phyloP scores from a whole-genome alignment of 2,329 filamentous ascomycete genomes.

The Sclerotinia borealis region DNA sequence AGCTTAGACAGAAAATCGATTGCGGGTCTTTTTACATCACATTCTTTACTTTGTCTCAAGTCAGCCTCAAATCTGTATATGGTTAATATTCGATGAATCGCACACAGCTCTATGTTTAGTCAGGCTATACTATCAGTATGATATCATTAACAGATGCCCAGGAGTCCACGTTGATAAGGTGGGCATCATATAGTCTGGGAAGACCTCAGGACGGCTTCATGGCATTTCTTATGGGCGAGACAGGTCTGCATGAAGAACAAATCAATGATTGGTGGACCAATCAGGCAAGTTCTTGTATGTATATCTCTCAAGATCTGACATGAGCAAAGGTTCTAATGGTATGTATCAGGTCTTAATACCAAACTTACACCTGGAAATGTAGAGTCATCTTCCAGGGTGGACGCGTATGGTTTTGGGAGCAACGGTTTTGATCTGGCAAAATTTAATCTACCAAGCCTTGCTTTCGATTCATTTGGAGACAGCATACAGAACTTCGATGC shows the following conservation, averaged over 20 bases:
- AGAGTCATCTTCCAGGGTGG: background rate
- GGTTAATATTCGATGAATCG: background rate
- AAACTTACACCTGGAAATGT: background rate
- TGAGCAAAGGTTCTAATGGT: background rate
- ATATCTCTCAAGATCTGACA: background rate
- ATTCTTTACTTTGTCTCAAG: background rate
- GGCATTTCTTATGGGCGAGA: slow-evolving; percentile 14
- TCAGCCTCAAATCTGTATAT: background rate
- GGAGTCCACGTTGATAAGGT: slow-evolving; percentile 16
- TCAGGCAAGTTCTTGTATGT: slow-evolving; percentile 7
- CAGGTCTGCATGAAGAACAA: slow-evolving; percentile 17
- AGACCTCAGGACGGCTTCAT: slow-evolving; percentile 12
- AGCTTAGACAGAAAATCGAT: background rate
- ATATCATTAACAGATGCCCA: slow-evolving; percentile 15
- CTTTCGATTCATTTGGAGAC: background rate
- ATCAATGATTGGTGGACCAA: slow-evolving; percentile 19
- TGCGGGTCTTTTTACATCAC: background rate
- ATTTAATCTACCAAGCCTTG: background rate
- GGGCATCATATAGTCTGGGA: slow-evolving; percentile 15
- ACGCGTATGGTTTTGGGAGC: background rate
- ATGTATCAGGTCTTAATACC: background rate
- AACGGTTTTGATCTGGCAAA: background rate
- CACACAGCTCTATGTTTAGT: background rate
- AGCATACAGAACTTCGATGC: background rate
- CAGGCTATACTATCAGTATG: slow-evolving; percentile 8